Evolutionary conservation across 2,329 filamentous ascomycete genomes (phyloP).

Genomic region (Xenoacremonium recifei): DNA sequence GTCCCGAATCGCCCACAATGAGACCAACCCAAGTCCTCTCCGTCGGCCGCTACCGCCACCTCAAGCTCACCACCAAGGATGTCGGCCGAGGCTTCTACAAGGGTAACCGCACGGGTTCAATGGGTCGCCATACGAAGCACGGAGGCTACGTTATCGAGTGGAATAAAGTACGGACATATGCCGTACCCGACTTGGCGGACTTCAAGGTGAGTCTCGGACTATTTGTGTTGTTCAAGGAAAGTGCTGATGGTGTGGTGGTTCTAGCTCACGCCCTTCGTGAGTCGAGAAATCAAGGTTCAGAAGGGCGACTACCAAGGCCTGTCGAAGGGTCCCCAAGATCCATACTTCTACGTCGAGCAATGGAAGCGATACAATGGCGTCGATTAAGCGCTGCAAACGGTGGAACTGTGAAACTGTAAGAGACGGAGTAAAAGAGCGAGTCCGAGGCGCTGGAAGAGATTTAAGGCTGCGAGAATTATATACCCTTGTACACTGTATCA

Average conservation of each 20-base stretch:
- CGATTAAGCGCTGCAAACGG: slow-evolving; percentile 38
- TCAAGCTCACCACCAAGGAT: slow-evolving; percentile 87
- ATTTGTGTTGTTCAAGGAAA: neutral
- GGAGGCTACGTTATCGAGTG: slow-evolving; percentile 85
- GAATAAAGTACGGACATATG: slow-evolving; percentile 86
- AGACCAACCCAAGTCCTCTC: slow-evolving; percentile 67
- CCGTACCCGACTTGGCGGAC: slow-evolving; percentile 67
- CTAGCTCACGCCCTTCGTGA: slow-evolving; percentile 79
- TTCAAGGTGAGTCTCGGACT: slow-evolving; percentile 71
- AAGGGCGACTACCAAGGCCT: slow-evolving; percentile 54
- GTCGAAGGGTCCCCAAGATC: slow-evolving; percentile 56
- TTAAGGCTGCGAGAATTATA: slow-evolving; percentile 29
- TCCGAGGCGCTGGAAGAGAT: slow-evolving; percentile 11
- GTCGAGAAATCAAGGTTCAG: slow-evolving; percentile 52
- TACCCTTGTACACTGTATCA: slow-evolving; percentile 30
- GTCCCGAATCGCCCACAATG: slow-evolving; percentile 47
- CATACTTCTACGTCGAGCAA: slow-evolving; percentile 59
- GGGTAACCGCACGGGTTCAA: slow-evolving; percentile 83
- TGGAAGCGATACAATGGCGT: slow-evolving; percentile 69
- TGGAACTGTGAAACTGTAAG: neutral
- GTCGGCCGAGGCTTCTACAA: slow-evolving; percentile 96
- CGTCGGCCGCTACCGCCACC: slow-evolving; percentile 67
- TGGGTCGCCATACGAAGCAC: slow-evolving; percentile 80
- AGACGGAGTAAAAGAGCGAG: slow-evolving; percentile 4
- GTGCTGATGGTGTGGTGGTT: neutral